Percentiles rank a stretch among this genome's conserved stretches.
phyloP scores from a whole-genome alignment of 805 yeast species.

The Suhomyces prunicola region DNA sequence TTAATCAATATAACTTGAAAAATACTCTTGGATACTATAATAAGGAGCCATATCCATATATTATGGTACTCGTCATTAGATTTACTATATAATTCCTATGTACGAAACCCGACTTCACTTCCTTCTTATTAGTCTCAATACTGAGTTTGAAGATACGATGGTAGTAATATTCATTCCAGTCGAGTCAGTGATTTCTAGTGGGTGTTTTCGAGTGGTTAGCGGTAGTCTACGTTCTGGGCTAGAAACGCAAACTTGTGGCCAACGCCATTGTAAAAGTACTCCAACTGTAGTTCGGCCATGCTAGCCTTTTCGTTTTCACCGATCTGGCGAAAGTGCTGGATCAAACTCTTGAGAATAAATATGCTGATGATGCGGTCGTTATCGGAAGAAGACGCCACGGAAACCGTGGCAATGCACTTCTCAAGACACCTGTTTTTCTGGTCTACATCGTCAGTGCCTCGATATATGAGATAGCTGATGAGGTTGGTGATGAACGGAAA shows the following conservation, averaged over 20 bases:
- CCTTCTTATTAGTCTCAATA: no score
- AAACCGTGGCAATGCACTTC: slow-evolving; percentile 12
- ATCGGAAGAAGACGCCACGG: slow-evolving; percentile 13
- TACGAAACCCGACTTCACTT: no score
- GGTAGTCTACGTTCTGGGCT: slow-evolving; percentile 1
- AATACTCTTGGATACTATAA: no score
- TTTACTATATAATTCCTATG: no score
- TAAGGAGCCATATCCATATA: no score
- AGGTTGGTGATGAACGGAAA: slow-evolving; percentile 18
- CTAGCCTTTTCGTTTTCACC: slow-evolving; percentile 20
- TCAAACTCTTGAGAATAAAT: slow-evolving; percentile 16
- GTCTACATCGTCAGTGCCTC: slow-evolving; percentile 11
- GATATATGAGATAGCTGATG: slow-evolving; percentile 14
- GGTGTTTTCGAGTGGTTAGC: neutral
- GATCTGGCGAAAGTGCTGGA: slow-evolving; percentile 8
- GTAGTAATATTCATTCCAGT: no score
- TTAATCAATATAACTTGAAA: no score
- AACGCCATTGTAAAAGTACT: slow-evolving; percentile 8
- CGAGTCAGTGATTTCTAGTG: neutral
- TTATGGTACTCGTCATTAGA: no score
- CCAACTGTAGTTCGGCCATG: slow-evolving; percentile 18
- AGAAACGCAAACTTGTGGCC: slow-evolving; percentile 10
- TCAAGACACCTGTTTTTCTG: slow-evolving; percentile 14
- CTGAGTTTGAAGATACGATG: no score
- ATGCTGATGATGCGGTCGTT: slow-evolving; percentile 18